Evolutionary conservation across 495 filamentous ascomycete genomes (phyloP).

Genomic region (Chaetomium fimeti): DNA sequence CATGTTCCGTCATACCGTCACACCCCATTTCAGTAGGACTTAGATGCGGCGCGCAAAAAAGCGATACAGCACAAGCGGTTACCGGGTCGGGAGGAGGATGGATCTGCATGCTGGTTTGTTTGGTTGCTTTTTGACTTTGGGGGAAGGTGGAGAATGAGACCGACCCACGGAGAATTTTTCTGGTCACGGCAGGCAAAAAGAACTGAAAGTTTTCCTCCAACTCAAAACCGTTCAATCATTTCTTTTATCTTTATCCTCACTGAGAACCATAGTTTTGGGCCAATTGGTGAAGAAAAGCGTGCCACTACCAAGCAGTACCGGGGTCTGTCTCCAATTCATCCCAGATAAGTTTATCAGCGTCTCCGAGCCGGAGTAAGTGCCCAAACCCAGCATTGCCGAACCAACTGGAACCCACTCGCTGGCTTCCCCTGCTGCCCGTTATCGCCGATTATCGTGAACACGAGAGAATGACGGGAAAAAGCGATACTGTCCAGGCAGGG

Average conservation of each 20-base stretch:
- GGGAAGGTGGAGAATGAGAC: neutral
- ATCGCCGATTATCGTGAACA: neutral
- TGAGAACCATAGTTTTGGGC: neutral
- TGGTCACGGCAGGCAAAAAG: neutral
- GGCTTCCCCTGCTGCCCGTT: neutral
- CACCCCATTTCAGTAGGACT: neutral
- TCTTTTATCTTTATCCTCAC: neutral
- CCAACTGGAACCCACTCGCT: neutral
- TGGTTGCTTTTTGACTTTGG: neutral
- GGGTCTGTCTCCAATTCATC: neutral
- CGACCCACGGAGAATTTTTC: constrained; percentile 6
- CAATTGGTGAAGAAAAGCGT: neutral
- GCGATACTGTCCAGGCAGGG: neutral
- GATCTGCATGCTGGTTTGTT: neutral
- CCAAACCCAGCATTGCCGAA: neutral
- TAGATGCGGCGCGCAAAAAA: neutral
- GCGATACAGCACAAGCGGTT: neutral
- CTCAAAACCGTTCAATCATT: neutral
- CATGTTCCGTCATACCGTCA: neutral
- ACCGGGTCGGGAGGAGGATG: neutral
- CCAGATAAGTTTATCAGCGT: neutral
- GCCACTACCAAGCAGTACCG: neutral
- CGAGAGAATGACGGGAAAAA: neutral
- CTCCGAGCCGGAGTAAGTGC: neutral
- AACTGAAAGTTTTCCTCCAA: neutral